These are phyloP conservation scores for Plenodomus tracheiphilus DNA, from an alignment of 2,329 filamentous ascomycete species.

Conservation along the genomic window DNA sequence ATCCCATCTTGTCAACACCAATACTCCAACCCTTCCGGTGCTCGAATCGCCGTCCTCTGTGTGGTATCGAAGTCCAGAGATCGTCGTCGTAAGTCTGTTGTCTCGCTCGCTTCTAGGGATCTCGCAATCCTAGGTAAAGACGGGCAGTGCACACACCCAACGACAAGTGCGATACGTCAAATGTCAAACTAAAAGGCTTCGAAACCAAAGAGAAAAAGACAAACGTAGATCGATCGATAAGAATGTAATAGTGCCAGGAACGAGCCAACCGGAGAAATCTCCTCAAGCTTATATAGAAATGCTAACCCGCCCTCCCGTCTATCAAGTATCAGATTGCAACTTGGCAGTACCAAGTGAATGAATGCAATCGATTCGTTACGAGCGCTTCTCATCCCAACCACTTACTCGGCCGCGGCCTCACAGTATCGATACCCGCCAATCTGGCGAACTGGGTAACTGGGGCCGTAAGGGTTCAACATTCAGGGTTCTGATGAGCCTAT, in stretches of 20 bases:
- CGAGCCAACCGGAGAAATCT: neutral
- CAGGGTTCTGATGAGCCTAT: neutral
- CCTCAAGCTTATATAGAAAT: neutral
- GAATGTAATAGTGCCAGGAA: neutral
- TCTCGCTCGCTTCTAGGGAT: neutral
- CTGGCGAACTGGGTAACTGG: neutral
- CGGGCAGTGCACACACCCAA: neutral
- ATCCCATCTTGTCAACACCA: conserved; percentile 9
- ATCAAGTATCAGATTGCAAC: neutral
- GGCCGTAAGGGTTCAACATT: neutral
- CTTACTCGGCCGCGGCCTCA: neutral
- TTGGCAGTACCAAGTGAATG: neutral
- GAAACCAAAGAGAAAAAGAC: neutral
- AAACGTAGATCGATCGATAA: neutral
- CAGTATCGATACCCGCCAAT: neutral
- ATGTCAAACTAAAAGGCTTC: neutral
- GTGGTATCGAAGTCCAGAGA: neutral
- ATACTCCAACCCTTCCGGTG: neutral
- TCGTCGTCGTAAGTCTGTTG: neutral
- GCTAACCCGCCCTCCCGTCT: neutral
- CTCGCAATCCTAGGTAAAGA: neutral
- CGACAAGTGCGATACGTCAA: neutral
- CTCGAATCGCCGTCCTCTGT: no score
- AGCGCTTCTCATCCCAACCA: neutral
- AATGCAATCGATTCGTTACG: neutral